These are phyloP conservation scores for Yarrowia osloensis DNA, from an alignment of 805 yeast genomes.

Conservation along the genomic window DNA sequence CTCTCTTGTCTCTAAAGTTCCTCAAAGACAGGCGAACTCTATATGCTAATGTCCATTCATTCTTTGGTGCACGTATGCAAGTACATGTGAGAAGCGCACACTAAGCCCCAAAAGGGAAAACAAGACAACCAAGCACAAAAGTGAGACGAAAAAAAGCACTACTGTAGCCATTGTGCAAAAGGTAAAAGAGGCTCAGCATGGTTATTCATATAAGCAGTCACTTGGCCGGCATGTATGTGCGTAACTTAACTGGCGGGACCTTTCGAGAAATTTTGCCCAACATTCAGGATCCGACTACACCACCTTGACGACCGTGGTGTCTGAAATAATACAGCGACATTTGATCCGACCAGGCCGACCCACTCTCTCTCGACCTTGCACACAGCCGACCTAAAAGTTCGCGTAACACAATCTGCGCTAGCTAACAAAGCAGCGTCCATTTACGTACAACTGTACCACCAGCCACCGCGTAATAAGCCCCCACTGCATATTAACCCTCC, in stretches of 20 bases:
- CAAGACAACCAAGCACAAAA: conserved; percentile 5
- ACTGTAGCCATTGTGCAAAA: conserved; percentile 5
- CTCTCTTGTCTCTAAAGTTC: not conserved
- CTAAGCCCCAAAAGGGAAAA: conserved; percentile 15
- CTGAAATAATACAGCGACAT: not conserved
- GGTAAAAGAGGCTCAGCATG: conserved; percentile 4
- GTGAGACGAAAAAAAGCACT: conserved; percentile 7
- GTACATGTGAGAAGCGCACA: conserved; percentile 22
- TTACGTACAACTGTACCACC: conserved; percentile 4
- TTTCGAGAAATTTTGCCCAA: not conserved
- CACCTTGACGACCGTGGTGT: not conserved
- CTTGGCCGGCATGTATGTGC: conserved; percentile 3
- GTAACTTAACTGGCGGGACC: not conserved
- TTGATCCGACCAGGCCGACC: not conserved
- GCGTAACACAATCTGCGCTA: not conserved
- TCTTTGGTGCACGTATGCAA: conserved; percentile 11
- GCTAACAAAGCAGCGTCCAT: not conserved
- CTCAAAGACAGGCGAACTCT: not conserved
- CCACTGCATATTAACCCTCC: conserved; percentile 20
- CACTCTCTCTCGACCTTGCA: no score
- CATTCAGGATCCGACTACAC: not conserved
- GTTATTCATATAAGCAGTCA: conserved; percentile 11
- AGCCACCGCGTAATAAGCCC: conserved; percentile 28
- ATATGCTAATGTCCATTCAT: conserved; percentile 2
- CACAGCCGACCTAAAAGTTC: not conserved